phyloP scores from a whole-genome alignment of 345 rosid genomes.

The Salix purpurea region DNA sequence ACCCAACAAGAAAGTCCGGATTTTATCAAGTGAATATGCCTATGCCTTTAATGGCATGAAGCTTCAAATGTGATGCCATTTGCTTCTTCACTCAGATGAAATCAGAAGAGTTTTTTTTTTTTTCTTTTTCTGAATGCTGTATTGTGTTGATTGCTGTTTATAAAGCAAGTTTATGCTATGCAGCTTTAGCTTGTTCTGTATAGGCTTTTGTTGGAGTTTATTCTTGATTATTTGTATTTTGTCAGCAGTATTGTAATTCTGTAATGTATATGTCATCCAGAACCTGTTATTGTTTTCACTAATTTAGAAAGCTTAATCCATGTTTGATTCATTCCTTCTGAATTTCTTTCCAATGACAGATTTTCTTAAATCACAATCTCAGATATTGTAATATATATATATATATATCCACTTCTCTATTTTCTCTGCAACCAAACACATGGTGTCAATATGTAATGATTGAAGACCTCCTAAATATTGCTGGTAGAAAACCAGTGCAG shows the following conservation, averaged over 20 bases:
- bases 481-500: background rate
- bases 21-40: slow-evolving; percentile 29
- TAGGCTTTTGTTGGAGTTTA: slow-evolving; percentile 1
- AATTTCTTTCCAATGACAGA: background rate
- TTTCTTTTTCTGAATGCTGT: background rate
- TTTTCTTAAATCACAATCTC: background rate
- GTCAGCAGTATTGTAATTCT: background rate
- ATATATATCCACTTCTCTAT: background rate
- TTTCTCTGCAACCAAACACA: background rate
- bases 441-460: background rate
- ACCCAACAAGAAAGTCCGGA: slow-evolving; percentile 21
- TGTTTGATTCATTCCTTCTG: background rate
- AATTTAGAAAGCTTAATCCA: background rate
- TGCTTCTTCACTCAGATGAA: background rate
- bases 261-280: background rate
- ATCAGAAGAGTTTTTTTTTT: background rate
- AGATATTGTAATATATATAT: background rate
- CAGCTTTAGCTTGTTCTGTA: background rate
- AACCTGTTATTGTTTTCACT: slow-evolving; percentile 5
- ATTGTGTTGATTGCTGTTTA: background rate
- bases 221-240: background rate
- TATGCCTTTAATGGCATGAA: slow-evolving; percentile 7
- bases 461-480: background rate
- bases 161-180: background rate
- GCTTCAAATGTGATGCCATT: background rate